A percentile compares a stretch with the other conserved stretches of the same genome.
phyloP scores from a whole-genome alignment of 768 basidiomycete genomes.

The Daedaleopsis sinensis region DNA sequence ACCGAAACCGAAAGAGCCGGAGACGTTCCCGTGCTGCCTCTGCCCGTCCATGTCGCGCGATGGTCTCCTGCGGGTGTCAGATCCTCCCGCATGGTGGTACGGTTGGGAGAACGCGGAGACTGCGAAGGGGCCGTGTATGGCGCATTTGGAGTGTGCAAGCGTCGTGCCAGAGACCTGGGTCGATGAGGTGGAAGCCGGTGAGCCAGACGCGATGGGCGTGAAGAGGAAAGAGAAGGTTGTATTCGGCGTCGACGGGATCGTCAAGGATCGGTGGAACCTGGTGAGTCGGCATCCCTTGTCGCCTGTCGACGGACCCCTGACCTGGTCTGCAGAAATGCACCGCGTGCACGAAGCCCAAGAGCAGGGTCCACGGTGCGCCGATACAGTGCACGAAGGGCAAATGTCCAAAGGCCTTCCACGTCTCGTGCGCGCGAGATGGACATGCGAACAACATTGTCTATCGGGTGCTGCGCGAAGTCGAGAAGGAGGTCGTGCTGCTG shows the following conservation, averaged over 20 bases:
- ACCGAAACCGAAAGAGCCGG: conserved; percentile 47
- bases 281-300: conserved; percentile 47
- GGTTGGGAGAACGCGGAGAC: conserved; percentile 43
- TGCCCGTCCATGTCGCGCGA: conserved; percentile 57
- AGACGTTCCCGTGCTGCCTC: conserved; percentile 68
- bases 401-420: conserved; percentile 92
- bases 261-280: conserved; percentile 91
- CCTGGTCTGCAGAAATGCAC: conserved; percentile 78
- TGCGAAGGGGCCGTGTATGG: conserved; percentile 43
- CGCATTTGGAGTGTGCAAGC: conserved; percentile 79
- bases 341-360: conserved; percentile 69
- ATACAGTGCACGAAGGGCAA: conserved; percentile 96
- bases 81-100: conserved; percentile 54
- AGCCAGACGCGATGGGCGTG: conserved; percentile 34
- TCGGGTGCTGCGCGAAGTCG: conserved; percentile 64
- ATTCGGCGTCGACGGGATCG: conserved; percentile 86
- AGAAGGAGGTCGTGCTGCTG: conserved; percentile 78
- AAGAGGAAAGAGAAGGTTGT: conserved; percentile 54
- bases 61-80: conserved; percentile 66
- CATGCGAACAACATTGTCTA: conserved; percentile 58
- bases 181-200: conserved; percentile 58
- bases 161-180: conserved; percentile 93
- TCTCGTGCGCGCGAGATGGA: conserved; percentile 80
- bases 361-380: conserved; percentile 75
- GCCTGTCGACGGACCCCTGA: background rate